These are phyloP conservation scores for Leptomonas pyrrhocoris DNA, from an alignment of 208 protist species.

Conservation along the genomic window DNA sequence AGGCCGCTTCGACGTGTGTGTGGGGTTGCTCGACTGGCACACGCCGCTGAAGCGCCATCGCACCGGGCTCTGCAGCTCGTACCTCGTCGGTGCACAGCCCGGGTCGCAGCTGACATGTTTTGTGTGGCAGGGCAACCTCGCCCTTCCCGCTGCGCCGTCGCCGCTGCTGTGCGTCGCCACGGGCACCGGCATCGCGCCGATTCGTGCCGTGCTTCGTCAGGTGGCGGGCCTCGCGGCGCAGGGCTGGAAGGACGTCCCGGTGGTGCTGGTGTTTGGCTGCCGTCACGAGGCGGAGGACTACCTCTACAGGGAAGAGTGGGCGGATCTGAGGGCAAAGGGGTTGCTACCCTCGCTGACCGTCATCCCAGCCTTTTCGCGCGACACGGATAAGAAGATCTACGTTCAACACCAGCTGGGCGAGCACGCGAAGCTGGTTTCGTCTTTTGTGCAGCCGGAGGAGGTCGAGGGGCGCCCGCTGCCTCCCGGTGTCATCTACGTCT, in stretches of 20 bases:
- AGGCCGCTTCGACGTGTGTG: slow-evolving; percentile 48
- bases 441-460: slow-evolving; percentile 43
- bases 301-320: slow-evolving; percentile 80
- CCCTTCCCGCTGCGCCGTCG: slow-evolving; percentile 38
- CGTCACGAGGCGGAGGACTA: slow-evolving; percentile 71
- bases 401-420: slow-evolving; percentile 86
- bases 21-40: slow-evolving; percentile 74
- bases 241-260: slow-evolving; percentile 51
- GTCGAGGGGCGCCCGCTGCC: slow-evolving; percentile 20
- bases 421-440: slow-evolving; percentile 55
- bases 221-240: slow-evolving; percentile 38
- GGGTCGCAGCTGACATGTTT: slow-evolving; percentile 61
- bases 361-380: slow-evolving; percentile 83
- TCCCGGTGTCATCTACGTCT: slow-evolving; percentile 58
- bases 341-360: slow-evolving; percentile 56
- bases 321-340: slow-evolving; percentile 22
- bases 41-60: slow-evolving; percentile 80
- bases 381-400: slow-evolving; percentile 80
- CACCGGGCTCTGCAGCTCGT: slow-evolving; percentile 73
- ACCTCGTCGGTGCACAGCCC: slow-evolving; percentile 34
- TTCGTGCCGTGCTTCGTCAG: slow-evolving; percentile 73
- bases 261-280: slow-evolving; percentile 86
- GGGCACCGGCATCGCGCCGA: slow-evolving; percentile 84
- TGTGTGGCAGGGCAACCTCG: slow-evolving; percentile 72
- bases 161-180: slow-evolving; percentile 78